Conservation (phyloP, 345 rosid species). For the Eucalyptus regnans region DNA sequence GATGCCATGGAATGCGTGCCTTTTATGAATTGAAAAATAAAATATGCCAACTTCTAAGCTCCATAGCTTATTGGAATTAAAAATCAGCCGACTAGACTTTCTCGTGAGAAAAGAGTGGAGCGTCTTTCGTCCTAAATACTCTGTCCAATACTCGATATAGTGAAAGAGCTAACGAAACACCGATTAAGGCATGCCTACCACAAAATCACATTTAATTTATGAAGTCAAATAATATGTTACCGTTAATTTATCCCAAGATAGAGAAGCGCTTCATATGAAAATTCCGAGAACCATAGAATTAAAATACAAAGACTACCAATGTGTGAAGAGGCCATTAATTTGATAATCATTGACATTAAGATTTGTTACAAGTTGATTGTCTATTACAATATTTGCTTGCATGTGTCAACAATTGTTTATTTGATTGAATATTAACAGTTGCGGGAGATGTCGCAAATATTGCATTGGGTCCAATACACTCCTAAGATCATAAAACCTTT, state of each 20-base stretch:
- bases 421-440: too few species aligned
- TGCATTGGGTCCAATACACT: rapidly evolving
- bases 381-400: not conserved
- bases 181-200: not conserved
- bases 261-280: not conserved
- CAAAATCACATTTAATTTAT: not conserved
- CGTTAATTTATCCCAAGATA: not conserved
- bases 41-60: not conserved
- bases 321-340: not conserved
- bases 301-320: not conserved
- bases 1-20: not conserved
- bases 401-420: too few species aligned
- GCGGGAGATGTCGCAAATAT: too few species aligned
- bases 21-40: not conserved
- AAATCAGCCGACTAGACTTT: not conserved
- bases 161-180: not conserved
- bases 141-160: not conserved
- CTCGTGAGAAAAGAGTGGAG: not conserved
- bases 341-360: not conserved
- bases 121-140: not conserved
- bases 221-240: not conserved
- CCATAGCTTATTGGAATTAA: not conserved
- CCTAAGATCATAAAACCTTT: too few species aligned
- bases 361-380: not conserved
- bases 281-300: not conserved